Percentiles rank a stretch among this genome's conserved stretches.
These are phyloP conservation scores for Arthrinium puccinioides DNA, from an alignment of 2,329 filamentous ascomycete genomes.

Conservation along the genomic window DNA sequence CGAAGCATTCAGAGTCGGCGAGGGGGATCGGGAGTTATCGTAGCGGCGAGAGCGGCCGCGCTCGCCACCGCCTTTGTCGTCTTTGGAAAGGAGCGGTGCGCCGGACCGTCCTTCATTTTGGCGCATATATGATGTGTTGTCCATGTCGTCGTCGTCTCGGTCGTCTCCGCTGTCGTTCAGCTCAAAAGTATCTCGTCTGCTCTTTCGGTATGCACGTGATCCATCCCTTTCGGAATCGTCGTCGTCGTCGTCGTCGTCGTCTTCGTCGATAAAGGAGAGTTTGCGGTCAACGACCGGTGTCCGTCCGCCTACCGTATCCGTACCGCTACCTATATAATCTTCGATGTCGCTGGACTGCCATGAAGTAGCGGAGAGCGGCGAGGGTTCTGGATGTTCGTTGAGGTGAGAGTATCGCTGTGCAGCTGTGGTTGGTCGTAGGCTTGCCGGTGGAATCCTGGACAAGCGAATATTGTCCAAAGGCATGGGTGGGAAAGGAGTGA, in stretches of 20 bases:
- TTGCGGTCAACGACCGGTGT: slow-evolving; percentile 14
- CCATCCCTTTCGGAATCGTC: neutral
- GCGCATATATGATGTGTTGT: slow-evolving; percentile 32
- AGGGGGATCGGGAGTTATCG: slow-evolving; percentile 17
- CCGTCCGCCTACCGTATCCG: slow-evolving; percentile 16
- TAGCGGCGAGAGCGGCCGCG: slow-evolving; percentile 18
- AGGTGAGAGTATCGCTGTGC: slow-evolving; percentile 7
- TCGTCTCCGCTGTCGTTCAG: slow-evolving; percentile 24
- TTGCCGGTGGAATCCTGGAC: slow-evolving; percentile 16
- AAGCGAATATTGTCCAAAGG: slow-evolving; percentile 17
- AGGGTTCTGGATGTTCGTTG: slow-evolving; percentile 9
- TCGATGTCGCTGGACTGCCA: slow-evolving; percentile 16
- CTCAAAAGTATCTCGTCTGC: neutral
- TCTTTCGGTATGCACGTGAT: too few relatives aligned
- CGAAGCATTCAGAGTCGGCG: slow-evolving; percentile 20
- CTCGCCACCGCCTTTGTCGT: slow-evolving; percentile 19
- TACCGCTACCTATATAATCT: slow-evolving; percentile 18
- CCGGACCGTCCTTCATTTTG: slow-evolving; percentile 37
- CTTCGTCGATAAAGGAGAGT: slow-evolving; percentile 12
- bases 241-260: slow-evolving; percentile 11
- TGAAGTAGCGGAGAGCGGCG: slow-evolving; percentile 15
- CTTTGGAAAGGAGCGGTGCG: slow-evolving; percentile 32
- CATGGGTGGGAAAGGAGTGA: slow-evolving; percentile 11
- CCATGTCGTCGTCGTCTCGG: slow-evolving; percentile 30
- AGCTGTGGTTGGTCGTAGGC: slow-evolving; percentile 11